Evolutionary conservation across 345 rosid species (phyloP).

Genomic region (Lumnitzera racemosa): DNA sequence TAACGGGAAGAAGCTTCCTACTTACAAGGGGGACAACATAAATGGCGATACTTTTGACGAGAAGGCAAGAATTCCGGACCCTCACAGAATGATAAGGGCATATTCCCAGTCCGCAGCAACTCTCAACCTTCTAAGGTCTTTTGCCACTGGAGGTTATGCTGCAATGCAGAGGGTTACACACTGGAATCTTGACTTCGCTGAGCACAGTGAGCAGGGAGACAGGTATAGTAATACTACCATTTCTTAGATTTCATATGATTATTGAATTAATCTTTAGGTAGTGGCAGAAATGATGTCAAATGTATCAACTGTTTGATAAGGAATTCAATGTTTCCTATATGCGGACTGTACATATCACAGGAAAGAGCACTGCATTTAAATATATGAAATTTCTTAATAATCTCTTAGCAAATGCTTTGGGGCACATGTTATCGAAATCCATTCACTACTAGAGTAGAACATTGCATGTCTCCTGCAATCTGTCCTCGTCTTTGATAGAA

Average conservation of each 20-base stretch:
- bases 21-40: slow-evolving; percentile 57
- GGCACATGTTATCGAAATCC: no score
- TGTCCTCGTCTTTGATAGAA: not conserved
- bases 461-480: no score
- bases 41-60: slow-evolving; percentile 50
- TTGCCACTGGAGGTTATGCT: slow-evolving; percentile 61
- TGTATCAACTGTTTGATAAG: not conserved
- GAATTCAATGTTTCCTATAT: not conserved
- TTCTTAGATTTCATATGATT: no score
- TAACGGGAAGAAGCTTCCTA: slow-evolving; percentile 44
- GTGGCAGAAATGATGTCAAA: no score
- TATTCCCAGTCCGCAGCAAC: slow-evolving; percentile 51
- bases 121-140: slow-evolving; percentile 60
- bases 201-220: slow-evolving; percentile 53
- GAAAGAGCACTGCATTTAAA: no score
- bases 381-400: no score
- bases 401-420: no score
- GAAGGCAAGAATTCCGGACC: slow-evolving; percentile 54
- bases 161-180: slow-evolving; percentile 60
- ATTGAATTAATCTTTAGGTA: no score
- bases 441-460: no score
- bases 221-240: slow-evolving; percentile 20
- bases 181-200: slow-evolving; percentile 60
- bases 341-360: no score
- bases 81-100: slow-evolving; percentile 49